Evolutionary conservation across 2,329 filamentous ascomycete genomes (phyloP).

Genomic region (Venturia oleaginea): DNA sequence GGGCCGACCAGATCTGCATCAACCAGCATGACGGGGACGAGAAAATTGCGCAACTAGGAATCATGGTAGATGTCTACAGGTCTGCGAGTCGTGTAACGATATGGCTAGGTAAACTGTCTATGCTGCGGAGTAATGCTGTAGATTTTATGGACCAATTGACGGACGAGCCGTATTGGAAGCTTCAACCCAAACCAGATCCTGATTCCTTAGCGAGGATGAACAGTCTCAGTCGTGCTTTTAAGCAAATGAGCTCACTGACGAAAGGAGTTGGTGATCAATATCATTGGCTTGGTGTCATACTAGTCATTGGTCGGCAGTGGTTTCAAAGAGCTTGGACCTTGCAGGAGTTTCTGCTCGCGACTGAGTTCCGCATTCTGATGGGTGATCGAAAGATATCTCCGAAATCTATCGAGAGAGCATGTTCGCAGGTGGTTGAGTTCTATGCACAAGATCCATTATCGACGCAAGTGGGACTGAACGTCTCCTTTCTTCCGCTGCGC

Average conservation of each 20-base stretch:
- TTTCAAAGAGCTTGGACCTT: conserved; percentile 13
- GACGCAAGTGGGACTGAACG: background rate
- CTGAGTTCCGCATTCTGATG: conserved; percentile 8
- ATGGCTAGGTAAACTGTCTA: background rate
- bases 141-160: conserved; percentile 12
- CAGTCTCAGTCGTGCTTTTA: conserved; percentile 9
- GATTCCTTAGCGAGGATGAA: conserved; percentile 8
- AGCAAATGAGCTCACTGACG: conserved; percentile 4
- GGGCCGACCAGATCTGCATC: conserved; percentile 12
- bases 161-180: conserved; percentile 1
- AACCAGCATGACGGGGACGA: conserved; percentile 10
- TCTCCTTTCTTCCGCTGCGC: conserved; percentile 1
- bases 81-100: background rate
- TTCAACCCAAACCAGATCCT: background rate
- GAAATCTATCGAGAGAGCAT: conserved; percentile 4
- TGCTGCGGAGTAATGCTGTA: background rate
- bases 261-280: conserved; percentile 7
- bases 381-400: conserved; percentile 7
- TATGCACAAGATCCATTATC: conserved; percentile 3
- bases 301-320: conserved; percentile 11
- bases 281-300: conserved; percentile 11
- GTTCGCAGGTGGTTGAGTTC: conserved; percentile 7
- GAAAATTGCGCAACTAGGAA: conserved; percentile 7
- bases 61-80: conserved; percentile 11
- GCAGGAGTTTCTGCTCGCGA: conserved; percentile 14